phyloP scores from a whole-genome alignment of 768 basidiomycete genomes.

The Mycena polygramma region DNA sequence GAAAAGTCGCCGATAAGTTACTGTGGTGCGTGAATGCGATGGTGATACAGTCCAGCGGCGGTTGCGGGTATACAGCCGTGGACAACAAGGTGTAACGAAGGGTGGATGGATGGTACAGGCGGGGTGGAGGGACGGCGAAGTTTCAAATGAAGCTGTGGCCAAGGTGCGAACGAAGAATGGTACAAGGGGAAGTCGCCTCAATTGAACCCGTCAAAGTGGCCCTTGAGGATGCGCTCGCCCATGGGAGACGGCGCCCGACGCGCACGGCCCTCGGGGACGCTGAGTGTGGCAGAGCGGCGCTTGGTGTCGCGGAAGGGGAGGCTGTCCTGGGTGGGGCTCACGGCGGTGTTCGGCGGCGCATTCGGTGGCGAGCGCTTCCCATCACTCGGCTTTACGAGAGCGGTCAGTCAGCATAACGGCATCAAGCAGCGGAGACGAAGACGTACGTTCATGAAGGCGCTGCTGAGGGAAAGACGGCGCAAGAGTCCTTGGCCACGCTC shows the following conservation, averaged over 20 bases:
- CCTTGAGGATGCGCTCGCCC: constrained; percentile 92
- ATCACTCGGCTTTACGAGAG: constrained; percentile 42
- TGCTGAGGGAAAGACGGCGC: constrained; percentile 78
- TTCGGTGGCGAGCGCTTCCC: constrained; percentile 53
- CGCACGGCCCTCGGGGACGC: constrained; percentile 56
- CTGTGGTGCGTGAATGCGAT: not conserved
- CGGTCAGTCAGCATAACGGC: constrained; percentile 18
- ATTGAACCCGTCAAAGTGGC: constrained; percentile 92
- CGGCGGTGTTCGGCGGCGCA: constrained; percentile 67
- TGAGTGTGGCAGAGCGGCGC: constrained; percentile 74
- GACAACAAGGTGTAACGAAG: constrained; percentile 33
- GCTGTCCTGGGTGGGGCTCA: constrained; percentile 52
- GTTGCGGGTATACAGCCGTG: constrained; percentile 56
- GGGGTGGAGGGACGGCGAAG: constrained; percentile 17
- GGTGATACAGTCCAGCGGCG: constrained; percentile 35
- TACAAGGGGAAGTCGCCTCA: constrained; percentile 48
- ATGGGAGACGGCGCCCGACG: constrained; percentile 86
- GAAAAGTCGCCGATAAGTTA: not conserved
- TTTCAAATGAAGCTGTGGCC: too few relatives aligned
- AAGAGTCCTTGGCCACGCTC: constrained; percentile 81
- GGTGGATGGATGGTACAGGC: constrained; percentile 15
- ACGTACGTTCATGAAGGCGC: constrained; percentile 70
- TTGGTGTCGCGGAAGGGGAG: constrained; percentile 49
- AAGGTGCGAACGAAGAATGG: not conserved
- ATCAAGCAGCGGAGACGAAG: constrained; percentile 12